Conservation (phyloP, 495 filamentous ascomycete genomes). For the Wilcoxina mikolae region DNA sequence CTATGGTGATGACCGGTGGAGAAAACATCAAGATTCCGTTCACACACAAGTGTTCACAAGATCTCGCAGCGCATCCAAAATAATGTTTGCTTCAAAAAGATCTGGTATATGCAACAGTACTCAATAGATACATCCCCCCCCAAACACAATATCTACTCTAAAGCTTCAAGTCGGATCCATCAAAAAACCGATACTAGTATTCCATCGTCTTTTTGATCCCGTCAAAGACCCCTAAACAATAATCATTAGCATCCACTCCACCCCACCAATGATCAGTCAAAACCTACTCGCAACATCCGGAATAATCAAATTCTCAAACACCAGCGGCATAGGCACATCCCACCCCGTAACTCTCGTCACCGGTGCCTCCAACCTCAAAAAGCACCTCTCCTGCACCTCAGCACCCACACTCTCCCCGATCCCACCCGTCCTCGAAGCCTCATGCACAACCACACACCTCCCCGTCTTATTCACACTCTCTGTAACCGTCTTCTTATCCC, state of each 20-base stretch:
- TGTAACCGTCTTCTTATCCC: conserved; percentile 75
- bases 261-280: not conserved
- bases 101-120: too few species aligned
- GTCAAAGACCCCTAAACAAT: conserved; percentile 45
- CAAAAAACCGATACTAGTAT: too few species aligned
- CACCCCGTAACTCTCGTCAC: conserved; percentile 83
- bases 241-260: conserved; percentile 2
- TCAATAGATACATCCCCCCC: too few species aligned
- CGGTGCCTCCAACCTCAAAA: conserved; percentile 79
- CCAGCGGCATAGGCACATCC: conserved; percentile 70
- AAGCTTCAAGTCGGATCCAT: too few species aligned
- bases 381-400: conserved; percentile 77
- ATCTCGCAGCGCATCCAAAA: too few species aligned
- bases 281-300: conserved; percentile 83
- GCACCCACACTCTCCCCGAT: conserved; percentile 87
- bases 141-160: too few species aligned
- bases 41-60: too few species aligned
- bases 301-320: conserved; percentile 75
- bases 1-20: too few species aligned
- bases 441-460: conserved; percentile 81
- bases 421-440: conserved; percentile 89
- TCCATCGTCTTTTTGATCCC: conserved; percentile 45
- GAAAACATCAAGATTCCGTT: too few species aligned
- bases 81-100: too few species aligned
- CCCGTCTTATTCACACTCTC: conserved; percentile 83